Evolutionary conservation across 495 filamentous ascomycete species (phyloP), one percentile per base, ranked within the genome.

Genomic region (Usnea hakonensis): DNA sequence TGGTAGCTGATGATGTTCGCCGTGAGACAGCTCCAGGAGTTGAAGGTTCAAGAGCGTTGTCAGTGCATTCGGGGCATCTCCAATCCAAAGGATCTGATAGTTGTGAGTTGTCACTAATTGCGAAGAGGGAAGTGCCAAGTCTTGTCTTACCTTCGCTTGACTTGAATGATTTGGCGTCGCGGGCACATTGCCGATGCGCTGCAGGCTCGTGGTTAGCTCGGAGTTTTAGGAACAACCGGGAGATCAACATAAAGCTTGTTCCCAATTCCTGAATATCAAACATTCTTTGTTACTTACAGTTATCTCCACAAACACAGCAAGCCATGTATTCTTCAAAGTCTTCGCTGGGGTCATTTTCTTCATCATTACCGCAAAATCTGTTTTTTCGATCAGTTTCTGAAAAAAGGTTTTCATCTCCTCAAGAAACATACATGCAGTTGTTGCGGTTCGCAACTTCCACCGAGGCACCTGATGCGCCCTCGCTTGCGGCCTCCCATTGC

Each of bases 141-240:
- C 48, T 32, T 32, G 28, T 32, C 78, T 65, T 79, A 90, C 88
- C 86, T 72, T 89, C 86, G 60, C 82, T 81, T 62, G 85, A 77
- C 55, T 80, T 79, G 67, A 95, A 77, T 46, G 89, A 86, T 58
- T 86, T 85, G 68, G 85, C 85, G 70, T 87, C 84, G 65, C 90
- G 86, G 62, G 92, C 94, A 75, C 93, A 97, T 84, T 97, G 89
- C 69, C 89, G 85, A 80, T 97, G 93, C 62, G 93, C 93, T 91
- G 75, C 73, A 76, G 66, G 69, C 33, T 36, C 60, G 67, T 52
- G 72, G 64, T 70, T 67, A 70, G 64, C 53, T 23, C 38, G 23
- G 32, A 38, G 32, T 30, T 67, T 57, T 43, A 67, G 65, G 70
- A 69, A 67, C 68, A 58, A 70, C 74, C 67, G 78, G 77, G 72